Evolutionary conservation across 805 yeast species (phyloP).

Genomic region (Wickerhamomyces hampshirensis): DNA sequence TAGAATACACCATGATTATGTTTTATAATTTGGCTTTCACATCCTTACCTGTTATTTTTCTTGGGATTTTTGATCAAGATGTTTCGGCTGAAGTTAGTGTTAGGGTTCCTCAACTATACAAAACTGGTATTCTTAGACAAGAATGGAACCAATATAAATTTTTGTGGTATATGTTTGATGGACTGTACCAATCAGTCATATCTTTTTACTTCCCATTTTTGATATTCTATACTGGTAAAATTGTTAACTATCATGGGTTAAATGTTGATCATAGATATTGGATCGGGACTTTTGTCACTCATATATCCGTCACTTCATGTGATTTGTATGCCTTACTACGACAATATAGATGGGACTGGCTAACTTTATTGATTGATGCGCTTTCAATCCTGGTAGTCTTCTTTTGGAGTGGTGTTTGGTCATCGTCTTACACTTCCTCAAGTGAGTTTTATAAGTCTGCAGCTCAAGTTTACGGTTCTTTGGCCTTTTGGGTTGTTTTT

Average conservation of each 20-base stretch:
- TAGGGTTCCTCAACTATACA: conserved; percentile 69
- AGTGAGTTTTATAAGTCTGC: conserved; percentile 63
- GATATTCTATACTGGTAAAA: conserved; percentile 37
- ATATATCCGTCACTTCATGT: conserved; percentile 62
- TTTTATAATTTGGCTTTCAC: conserved; percentile 81
- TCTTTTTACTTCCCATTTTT: conserved; percentile 71
- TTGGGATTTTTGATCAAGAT: conserved; percentile 80
- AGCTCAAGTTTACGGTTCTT: conserved; percentile 53
- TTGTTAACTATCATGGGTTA: conserved; percentile 49
- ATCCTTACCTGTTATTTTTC: conserved; percentile 70
- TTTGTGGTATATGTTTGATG: conserved; percentile 71
- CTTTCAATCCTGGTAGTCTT: conserved; percentile 57
- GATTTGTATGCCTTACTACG: conserved; percentile 60
- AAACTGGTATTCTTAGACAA: conserved; percentile 62
- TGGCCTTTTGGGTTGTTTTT: conserved; percentile 61
- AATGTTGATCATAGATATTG: conserved; percentile 64
- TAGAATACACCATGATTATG: conserved; percentile 75
- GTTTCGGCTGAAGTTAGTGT: conserved; percentile 64
- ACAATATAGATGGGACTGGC: conserved; percentile 82
- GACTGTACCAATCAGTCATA: conserved; percentile 67
- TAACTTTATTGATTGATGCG: conserved; percentile 48
- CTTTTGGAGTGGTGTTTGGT: conserved; percentile 79
- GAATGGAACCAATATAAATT: conserved; percentile 72
- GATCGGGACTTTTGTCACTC: conserved; percentile 62
- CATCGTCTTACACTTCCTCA: conserved; percentile 46